Evolutionary conservation across 371 early-diverging fungal genomes (phyloP).

Genomic region (Mucor irregularis): DNA sequence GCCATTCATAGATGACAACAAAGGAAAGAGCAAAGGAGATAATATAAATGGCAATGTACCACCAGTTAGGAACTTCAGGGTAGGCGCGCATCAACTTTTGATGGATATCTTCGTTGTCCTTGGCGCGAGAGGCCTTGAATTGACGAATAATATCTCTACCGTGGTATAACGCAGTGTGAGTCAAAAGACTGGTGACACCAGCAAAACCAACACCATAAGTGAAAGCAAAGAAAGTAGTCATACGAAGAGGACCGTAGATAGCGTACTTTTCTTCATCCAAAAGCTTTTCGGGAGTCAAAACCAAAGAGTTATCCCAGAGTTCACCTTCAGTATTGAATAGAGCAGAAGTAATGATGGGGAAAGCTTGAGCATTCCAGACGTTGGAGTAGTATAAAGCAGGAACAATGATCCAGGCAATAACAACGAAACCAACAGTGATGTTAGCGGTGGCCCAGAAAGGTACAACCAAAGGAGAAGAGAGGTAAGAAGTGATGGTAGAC

Average conservation of each 20-base stretch:
- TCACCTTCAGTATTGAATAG: constrained; percentile 51
- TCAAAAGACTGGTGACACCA: constrained; percentile 63
- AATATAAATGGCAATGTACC: constrained; percentile 64
- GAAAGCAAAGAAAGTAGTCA: constrained; percentile 57
- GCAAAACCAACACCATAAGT: constrained; percentile 68
- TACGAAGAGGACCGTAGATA: constrained; percentile 71
- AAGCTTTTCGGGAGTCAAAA: constrained; percentile 55
- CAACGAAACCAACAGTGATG: constrained; percentile 65
- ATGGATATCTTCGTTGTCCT: constrained; percentile 66
- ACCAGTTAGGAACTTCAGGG: constrained; percentile 71
- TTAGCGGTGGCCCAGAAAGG: constrained; percentile 76
- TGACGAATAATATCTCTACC: constrained; percentile 62
- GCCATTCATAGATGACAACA: constrained; percentile 54
- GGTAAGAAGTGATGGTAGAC: constrained; percentile 67
- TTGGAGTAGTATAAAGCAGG: constrained; percentile 73
- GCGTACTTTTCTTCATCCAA: constrained; percentile 65
- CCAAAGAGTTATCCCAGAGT: constrained; percentile 53
- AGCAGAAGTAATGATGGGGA: constrained; percentile 58
- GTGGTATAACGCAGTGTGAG: constrained; percentile 65
- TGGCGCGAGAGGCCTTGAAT: constrained; percentile 55
- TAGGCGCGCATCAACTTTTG: constrained; percentile 71
- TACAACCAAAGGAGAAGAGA: constrained; percentile 71
- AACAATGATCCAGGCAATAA: constrained; percentile 74
- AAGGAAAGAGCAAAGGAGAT: constrained; percentile 46
- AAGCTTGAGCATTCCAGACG: constrained; percentile 61